These are phyloP conservation scores for Taphrina confusa DNA, from an alignment of 1,139 yeast genomes.

Conservation along the genomic window DNA sequence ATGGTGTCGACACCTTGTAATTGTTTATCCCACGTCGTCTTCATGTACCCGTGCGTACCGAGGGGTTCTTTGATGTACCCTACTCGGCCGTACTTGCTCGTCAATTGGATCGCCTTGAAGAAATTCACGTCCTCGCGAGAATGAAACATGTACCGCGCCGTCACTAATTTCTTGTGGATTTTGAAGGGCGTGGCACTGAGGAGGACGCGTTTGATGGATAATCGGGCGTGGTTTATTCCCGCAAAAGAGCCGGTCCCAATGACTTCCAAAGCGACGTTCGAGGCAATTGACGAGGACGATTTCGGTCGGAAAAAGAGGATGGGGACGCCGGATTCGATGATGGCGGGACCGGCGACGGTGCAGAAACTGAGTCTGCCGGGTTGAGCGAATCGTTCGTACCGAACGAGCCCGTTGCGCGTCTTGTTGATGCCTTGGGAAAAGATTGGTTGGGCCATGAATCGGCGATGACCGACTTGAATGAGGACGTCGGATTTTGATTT, in stretches of 20 bases:
- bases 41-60: conserved; percentile 98
- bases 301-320: conserved; percentile 54
- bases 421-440: conserved; percentile 75
- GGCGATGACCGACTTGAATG: conserved; percentile 91
- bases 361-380: conserved; percentile 76
- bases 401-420: conserved; percentile 81
- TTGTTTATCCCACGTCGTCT: conserved; percentile 91
- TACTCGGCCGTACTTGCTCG: conserved; percentile 86
- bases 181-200: conserved; percentile 94
- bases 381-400: conserved; percentile 79
- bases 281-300: conserved; percentile 53
- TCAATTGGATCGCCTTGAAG: conserved; percentile 89
- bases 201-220: conserved; percentile 82
- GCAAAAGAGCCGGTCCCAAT: conserved; percentile 89
- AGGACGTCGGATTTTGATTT: conserved; percentile 75
- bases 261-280: conserved; percentile 56
- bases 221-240: conserved; percentile 80
- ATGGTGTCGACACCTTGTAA: conserved; percentile 88
- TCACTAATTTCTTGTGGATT: conserved; percentile 88
- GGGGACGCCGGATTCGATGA: conserved; percentile 63
- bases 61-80: conserved; percentile 83
- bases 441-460: conserved; percentile 79
- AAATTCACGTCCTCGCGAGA: conserved; percentile 82
- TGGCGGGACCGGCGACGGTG: conserved; percentile 85
- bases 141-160: conserved; percentile 97